phyloP scores from a whole-genome alignment of 2,329 filamentous ascomycete genomes.

The Cladosporium sp. region DNA sequence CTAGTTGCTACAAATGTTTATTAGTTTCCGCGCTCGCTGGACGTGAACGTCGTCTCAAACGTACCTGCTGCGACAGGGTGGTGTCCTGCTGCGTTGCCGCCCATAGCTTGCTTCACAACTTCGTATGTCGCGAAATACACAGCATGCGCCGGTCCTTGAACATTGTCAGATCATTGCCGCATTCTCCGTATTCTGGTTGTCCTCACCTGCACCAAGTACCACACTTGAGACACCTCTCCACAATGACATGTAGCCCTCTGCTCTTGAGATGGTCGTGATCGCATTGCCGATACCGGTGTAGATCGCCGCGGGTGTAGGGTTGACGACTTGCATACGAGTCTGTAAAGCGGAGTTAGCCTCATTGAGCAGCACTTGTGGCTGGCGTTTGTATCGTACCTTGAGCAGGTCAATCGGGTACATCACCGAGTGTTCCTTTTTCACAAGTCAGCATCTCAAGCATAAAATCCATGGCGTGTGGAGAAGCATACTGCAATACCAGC shows the following conservation, averaged over 20 bases:
- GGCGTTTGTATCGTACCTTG: conserved; percentile 62
- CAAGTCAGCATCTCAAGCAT: conserved; percentile 13
- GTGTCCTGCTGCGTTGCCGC: conserved; percentile 84
- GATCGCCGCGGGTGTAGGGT: conserved; percentile 72
- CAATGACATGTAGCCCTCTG: conserved; percentile 83
- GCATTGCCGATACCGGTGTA: conserved; percentile 90
- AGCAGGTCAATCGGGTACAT: conserved; percentile 99
- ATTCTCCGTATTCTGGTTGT: conserved; percentile 18
- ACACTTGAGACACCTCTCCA: conserved; percentile 98
- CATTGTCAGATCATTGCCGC: conserved; percentile 21
- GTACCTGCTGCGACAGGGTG: conserved; percentile 89
- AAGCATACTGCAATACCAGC: conserved; percentile 82
- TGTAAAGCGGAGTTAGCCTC: conserved; percentile 35
- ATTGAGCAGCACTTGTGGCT: background rate
- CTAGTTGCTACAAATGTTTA: conserved; percentile 64
- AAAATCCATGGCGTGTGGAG: background rate
- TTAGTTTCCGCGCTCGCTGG: conserved; percentile 29
- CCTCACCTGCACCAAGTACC: conserved; percentile 79
- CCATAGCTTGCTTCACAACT: conserved; percentile 91
- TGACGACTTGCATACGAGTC: conserved; percentile 98
- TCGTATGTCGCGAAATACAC: conserved; percentile 99
- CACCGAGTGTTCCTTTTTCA: conserved; percentile 81
- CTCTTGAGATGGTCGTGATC: conserved; percentile 84
- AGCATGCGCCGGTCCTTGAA: conserved; percentile 72
- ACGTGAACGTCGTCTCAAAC: conserved; percentile 8